Evolutionary conservation across 805 yeast species (phyloP), one percentile per base, ranked within the genome.

Genomic region (Lipomyces orientalis): DNA sequence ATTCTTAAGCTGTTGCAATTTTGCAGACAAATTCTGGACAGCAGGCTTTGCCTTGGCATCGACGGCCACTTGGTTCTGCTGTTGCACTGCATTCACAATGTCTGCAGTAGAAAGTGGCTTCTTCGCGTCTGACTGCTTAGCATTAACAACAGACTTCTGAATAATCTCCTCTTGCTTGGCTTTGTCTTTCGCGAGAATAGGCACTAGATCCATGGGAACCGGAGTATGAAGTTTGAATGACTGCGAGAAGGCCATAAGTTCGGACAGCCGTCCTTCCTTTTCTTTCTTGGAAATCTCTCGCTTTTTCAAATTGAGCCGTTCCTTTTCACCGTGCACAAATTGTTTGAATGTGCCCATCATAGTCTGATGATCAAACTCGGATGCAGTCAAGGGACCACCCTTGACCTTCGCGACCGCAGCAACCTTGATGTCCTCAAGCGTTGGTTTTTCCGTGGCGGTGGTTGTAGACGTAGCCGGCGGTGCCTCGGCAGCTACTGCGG

Each of bases 241-340:
- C 60, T 90, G 91, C 52, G 96, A 86, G 76, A 93, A 93, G 75
- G 90, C 91, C 70, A 86, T 87, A 64, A 91, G 81, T 10, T 80
- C 82, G 54, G 75, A 72, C n/a, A 76, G 64, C 19, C 79, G 71
- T 34, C 76, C 81, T 22, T 71, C 74, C 57, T 74, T 75, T 61
- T 77, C 80, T 51, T 65, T 74, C 71, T 68, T 74, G 46, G 69
- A 74, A 60, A 66, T 67, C 49, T 66, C 75, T 72, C 67, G 73
- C 62, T 67, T 77, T 74, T 71, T 73, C 65, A 66, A 78, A 61
- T 67, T 66, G 56, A 69, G 73, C 61, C 76, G 69, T 62, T 76
- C 79, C 35, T 70, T 61, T 63, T 78, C 80, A 8, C 65, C 75
- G n/a, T 70, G 64, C 14, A 77, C 76, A 72, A 78, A 78, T 64